Conservation (phyloP, 1,139 yeast species). For the Pichia sp. region DNA sequence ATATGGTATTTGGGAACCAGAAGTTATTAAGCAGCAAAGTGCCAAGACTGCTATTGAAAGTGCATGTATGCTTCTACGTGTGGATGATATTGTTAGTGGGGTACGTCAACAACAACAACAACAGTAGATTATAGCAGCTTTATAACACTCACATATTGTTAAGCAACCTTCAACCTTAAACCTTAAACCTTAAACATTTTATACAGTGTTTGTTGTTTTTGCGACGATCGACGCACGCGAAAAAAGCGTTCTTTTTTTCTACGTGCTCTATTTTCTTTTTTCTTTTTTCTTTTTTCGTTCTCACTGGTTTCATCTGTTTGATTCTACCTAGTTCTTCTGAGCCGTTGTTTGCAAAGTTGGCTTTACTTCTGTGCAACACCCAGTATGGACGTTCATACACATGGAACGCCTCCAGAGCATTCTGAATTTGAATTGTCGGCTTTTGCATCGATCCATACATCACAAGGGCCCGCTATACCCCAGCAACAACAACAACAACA, state of each 20-base stretch:
- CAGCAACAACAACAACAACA: neutral
- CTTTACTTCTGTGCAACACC: neutral
- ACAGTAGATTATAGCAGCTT: neutral
- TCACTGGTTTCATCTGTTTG: neutral
- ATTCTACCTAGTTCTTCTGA: neutral
- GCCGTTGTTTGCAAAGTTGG: neutral
- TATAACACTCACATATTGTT: too few relatives aligned
- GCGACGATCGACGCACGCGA: neutral
- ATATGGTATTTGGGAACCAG: conserved; percentile 99
- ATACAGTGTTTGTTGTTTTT: neutral
- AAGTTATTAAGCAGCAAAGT: conserved; percentile 93
- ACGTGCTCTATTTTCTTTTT: too few relatives aligned
- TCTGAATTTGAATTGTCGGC: neutral
- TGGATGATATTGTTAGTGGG: conserved; percentile 96
- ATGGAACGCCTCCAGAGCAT: neutral
- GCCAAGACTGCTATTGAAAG: conserved; percentile 96
- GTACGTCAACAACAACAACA: conserved; percentile 51
- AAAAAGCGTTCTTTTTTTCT: neutral
- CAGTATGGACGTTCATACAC: neutral
- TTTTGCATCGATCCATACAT: neutral
- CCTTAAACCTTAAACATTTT: too few relatives aligned
- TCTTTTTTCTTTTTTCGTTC: neutral
- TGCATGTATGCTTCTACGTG: conserved; percentile 90
- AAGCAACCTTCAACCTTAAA: too few relatives aligned
- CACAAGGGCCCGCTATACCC: neutral